Conservation (phyloP, 2,329 filamentous ascomycete genomes). For the Diaporthe capsici region DNA sequence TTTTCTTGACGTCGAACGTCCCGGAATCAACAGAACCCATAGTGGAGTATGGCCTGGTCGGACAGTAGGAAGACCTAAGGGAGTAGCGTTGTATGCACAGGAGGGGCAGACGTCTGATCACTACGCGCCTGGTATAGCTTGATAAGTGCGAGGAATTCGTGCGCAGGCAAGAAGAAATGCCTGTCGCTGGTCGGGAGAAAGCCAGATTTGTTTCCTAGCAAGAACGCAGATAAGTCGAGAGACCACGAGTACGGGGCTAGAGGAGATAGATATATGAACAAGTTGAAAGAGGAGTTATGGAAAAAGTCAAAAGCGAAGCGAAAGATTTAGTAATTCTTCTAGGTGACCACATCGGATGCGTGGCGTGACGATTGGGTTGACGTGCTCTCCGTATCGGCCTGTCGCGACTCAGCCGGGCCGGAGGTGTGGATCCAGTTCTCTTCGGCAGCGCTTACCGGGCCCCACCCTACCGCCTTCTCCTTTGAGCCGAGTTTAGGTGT, state of each 20-base stretch:
- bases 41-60: not conserved
- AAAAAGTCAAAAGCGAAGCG: conserved; percentile 12
- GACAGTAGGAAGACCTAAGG: not conserved
- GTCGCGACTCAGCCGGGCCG: conserved; percentile 34
- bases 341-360: not conserved
- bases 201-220: not conserved
- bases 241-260: not conserved
- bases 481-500: not conserved
- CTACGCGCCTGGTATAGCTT: not conserved
- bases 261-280: not conserved
- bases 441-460: conserved; percentile 1
- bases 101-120: not conserved
- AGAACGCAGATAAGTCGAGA: not conserved
- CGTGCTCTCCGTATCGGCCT: conserved; percentile 30
- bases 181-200: not conserved
- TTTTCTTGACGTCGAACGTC: conserved; percentile 66
- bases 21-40: conserved; percentile 47
- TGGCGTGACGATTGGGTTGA: conserved; percentile 28
- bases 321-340: not conserved
- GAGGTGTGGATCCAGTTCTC: conserved; percentile 6
- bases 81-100: not conserved
- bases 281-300: not conserved
- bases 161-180: conserved; percentile 9
- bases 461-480: conserved; percentile 31
- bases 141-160: not conserved